A percentile compares a stretch with the other conserved stretches of the same genome.
Evolutionary conservation across 208 protist species (phyloP).

Genomic region (Trypanosoma theileri): DNA sequence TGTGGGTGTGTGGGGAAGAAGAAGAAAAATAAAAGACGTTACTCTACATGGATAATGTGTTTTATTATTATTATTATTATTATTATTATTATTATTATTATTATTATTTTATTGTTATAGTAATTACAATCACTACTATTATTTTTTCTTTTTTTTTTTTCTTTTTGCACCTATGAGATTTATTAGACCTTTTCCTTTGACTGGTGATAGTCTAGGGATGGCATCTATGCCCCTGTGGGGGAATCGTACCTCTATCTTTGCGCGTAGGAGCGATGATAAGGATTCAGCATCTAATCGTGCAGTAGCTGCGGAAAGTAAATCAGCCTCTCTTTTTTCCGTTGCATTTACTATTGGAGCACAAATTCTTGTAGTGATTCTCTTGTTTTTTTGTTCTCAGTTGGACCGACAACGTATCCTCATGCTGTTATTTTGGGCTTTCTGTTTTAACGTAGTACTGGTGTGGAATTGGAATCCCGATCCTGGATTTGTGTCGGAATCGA

Average conservation of each 20-base stretch:
- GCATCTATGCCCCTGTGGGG: not conserved
- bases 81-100: no score
- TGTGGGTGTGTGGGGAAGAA: not conserved
- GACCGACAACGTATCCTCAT: not conserved
- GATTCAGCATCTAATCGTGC: not conserved
- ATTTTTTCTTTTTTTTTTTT: not conserved
- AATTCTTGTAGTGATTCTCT: not conserved
- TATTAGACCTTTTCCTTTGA: no score
- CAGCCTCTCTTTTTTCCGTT: not conserved
- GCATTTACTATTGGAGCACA: slow-evolving; percentile 16
- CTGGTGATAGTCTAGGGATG: not conserved
- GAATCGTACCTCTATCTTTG: slow-evolving; percentile 22
- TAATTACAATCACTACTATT: no score
- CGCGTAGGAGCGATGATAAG: no score
- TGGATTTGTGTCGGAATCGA: slow-evolving; percentile 23
- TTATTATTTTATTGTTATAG: no score
- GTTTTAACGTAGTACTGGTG: slow-evolving; percentile 27
- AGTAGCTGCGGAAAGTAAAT: not conserved
- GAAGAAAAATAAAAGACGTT: not conserved
- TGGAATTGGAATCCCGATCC: slow-evolving; percentile 30
- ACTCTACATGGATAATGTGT: no score
- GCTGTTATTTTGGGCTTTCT: slow-evolving; percentile 6
- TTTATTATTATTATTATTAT: no score
- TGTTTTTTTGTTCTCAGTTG: slow-evolving; percentile 4
- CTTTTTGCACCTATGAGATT: no score